Evolutionary conservation across 495 filamentous ascomycete genomes (phyloP), one percentile per base, ranked within the genome.

Genomic region (Massariosphaeria phaeospora): DNA sequence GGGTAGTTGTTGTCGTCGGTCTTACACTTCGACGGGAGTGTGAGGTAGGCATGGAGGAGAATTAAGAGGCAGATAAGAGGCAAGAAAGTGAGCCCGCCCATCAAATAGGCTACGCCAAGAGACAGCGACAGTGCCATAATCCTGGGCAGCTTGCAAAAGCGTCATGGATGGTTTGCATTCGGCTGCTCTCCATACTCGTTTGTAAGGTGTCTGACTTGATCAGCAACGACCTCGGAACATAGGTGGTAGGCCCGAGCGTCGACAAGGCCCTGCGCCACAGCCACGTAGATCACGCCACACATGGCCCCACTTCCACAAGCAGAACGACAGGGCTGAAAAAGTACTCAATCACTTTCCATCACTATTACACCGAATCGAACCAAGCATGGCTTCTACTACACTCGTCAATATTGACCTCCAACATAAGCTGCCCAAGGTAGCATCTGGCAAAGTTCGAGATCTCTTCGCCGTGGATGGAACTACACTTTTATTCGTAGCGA

Each of bases 31-130:
- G 62, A 69, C 42, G 86, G 86, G 39, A 89, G 77, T 7, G 81
- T 84, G 25, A 86, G 62, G 68, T 90, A 82, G 57, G 80, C 82
- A 63, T 88, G 81, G 24, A 85, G 67, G 18, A 93, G 64, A 31
- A 89, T 33, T 5, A 17, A 17, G 26, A 79, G 66, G n/a, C 68
- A 68, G 40, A 91, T 40, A 3, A 95, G 72, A 34, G 93, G 94
- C 49, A 96, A 64, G 59, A 98, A 91, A 23, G 90, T 95, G 62
- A 97, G 69, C 65, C 91, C 94, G 68, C 94, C 94, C 57, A 96
- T 69, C 55, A 95, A 59, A 76, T 96, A 97, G 63, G 84, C 74
- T 60, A 85, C 64, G 56, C 93, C 72, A 64, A 94, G 83, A 55
- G 72, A 40, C 17, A 40, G 73, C 55, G 78, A 74, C 75, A 89